Percentiles rank a stretch among this genome's conserved stretches.
Evolutionary conservation across 2,329 filamentous ascomycete species (phyloP).

Genomic region (Ophiostoma montium): DNA sequence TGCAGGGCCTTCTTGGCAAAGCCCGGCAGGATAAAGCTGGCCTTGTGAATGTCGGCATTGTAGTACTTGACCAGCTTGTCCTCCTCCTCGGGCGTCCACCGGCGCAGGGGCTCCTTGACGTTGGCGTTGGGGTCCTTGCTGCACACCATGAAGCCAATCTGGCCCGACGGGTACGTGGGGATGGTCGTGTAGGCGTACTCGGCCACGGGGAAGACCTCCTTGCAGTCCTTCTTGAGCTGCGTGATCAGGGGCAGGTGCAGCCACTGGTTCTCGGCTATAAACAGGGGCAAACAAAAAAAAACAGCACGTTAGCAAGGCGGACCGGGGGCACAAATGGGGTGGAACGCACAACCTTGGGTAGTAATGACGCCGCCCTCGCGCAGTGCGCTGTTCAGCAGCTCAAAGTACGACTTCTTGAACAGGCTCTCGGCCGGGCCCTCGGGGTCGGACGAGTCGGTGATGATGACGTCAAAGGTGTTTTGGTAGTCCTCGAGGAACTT

Average conservation of each 20-base stretch:
- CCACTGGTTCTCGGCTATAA: constrained; percentile 94
- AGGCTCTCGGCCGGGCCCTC: constrained; percentile 92
- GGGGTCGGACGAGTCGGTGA: constrained; percentile 95
- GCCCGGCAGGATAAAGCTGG: constrained; percentile 81
- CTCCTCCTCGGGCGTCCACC: constrained; percentile 78
- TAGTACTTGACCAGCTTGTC: constrained; percentile 91
- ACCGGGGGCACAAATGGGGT: constrained; percentile 1
- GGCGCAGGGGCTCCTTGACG: constrained; percentile 71
- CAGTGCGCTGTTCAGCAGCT: constrained; percentile 80
- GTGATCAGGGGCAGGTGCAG: constrained; percentile 88
- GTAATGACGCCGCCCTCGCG: constrained; percentile 95
- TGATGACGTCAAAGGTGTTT: constrained; percentile 97
- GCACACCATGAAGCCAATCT: constrained; percentile 99
- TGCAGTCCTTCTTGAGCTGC: constrained; percentile 92
- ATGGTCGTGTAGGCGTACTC: constrained; percentile 99
- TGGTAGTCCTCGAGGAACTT: constrained; percentile 96
- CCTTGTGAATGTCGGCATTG: constrained; percentile 92
- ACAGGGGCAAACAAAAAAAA: constrained; percentile 10
- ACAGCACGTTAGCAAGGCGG: neutral
- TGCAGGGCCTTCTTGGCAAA: constrained; percentile 71
- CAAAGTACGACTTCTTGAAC: constrained; percentile 98
- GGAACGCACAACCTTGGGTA: constrained; percentile 98
- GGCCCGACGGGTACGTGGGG: constrained; percentile 94
- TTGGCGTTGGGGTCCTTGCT: constrained; percentile 80
- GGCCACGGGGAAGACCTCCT: constrained; percentile 89